Conservation (phyloP, 139 green algal genomes). For the Chlamydomonas sp. region DNA sequence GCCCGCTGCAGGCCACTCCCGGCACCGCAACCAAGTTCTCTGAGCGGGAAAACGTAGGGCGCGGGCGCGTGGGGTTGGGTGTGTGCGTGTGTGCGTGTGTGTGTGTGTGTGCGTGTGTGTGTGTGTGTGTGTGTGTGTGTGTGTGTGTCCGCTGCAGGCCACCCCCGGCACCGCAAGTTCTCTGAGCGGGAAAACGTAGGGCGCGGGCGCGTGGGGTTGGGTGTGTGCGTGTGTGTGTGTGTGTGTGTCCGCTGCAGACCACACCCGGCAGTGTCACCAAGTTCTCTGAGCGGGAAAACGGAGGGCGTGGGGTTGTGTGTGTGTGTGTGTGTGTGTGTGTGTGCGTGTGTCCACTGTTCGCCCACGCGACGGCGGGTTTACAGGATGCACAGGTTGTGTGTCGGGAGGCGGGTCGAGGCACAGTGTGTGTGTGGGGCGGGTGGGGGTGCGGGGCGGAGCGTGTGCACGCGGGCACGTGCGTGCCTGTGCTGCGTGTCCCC, state of each 20-base stretch:
- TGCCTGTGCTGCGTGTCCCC: no score
- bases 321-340: not conserved
- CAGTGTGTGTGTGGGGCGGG: no score
- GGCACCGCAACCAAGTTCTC: slow-evolving; percentile 19
- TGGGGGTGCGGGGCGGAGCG: no score
- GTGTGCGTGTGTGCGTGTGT: not conserved
- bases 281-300: slow-evolving; percentile 22
- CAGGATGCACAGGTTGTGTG: no score
- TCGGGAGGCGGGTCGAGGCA: no score
- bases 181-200: slow-evolving; percentile 19
- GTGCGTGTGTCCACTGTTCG: no score
- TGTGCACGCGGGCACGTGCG: no score
- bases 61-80: not conserved
- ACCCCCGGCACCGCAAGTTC: slow-evolving; percentile 15
- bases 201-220: not conserved
- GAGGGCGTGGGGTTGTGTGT: not conserved
- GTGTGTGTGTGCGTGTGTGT: not conserved
- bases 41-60: slow-evolving; percentile 17
- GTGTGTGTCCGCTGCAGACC: not conserved
- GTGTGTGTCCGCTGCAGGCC: no score
- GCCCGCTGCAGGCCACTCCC: not conserved
- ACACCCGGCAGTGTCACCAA: not conserved
- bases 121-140: not conserved
- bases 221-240: not conserved
- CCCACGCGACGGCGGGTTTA: no score